Evolutionary conservation across 2,329 filamentous ascomycete species (phyloP).

Genomic region (Penicillium sp.): DNA sequence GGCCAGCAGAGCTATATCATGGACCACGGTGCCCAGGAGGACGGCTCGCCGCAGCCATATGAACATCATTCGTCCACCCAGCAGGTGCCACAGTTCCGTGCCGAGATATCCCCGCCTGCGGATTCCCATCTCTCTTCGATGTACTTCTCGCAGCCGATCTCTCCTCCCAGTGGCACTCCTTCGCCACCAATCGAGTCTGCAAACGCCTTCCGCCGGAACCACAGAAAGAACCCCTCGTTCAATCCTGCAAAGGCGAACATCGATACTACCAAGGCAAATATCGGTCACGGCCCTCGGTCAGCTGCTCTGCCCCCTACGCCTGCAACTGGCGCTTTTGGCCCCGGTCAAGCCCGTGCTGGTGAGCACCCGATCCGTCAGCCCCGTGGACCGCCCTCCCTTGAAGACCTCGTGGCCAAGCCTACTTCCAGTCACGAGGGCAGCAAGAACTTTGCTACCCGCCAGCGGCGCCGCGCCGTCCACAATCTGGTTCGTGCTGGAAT

Average conservation of each 20-base stretch:
- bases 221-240: slow-evolving; percentile 83
- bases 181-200: slow-evolving; percentile 71
- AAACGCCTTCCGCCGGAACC: slow-evolving; percentile 86
- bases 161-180: slow-evolving; percentile 58
- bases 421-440: slow-evolving; percentile 92
- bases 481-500: slow-evolving; percentile 87
- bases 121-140: slow-evolving; percentile 53
- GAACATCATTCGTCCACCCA: slow-evolving; percentile 47
- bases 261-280: slow-evolving; percentile 49
- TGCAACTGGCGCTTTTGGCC: slow-evolving; percentile 79
- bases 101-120: slow-evolving; percentile 77
- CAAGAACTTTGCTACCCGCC: slow-evolving; percentile 92
- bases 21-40: slow-evolving; percentile 58
- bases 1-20: slow-evolving; percentile 79
- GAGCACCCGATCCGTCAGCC: slow-evolving; percentile 94
- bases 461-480: slow-evolving; percentile 84
- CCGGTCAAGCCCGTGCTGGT: slow-evolving; percentile 85
- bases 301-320: slow-evolving; percentile 75
- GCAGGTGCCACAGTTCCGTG: slow-evolving; percentile 61
- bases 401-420: slow-evolving; percentile 84
- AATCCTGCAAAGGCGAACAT: slow-evolving; percentile 47
- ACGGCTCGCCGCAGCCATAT: slow-evolving; percentile 32
- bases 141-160: slow-evolving; percentile 62
- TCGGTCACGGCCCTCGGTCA: slow-evolving; percentile 67
- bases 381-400: slow-evolving; percentile 81